Evolutionary conservation across 768 basidiomycete species (phyloP).

Genomic region (Rickenella mellea): DNA sequence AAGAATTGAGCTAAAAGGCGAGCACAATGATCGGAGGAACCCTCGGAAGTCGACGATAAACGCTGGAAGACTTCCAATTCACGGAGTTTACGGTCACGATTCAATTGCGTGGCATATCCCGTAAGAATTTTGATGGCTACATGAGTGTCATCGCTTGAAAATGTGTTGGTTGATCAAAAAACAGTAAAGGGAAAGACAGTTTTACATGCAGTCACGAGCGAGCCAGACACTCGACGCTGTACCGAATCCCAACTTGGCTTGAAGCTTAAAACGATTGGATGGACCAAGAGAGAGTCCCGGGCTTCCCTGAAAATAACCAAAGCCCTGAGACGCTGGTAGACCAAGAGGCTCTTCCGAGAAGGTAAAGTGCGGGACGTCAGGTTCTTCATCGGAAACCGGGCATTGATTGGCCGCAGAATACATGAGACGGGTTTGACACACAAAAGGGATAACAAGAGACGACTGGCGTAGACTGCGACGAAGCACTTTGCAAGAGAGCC

Average conservation of each 20-base stretch:
- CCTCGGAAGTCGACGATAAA: slow-evolving; percentile 24
- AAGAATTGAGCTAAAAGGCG: slow-evolving; percentile 38
- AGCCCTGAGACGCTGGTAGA: slow-evolving; percentile 11
- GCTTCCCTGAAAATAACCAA: slow-evolving; percentile 14
- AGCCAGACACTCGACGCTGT: slow-evolving; percentile 39
- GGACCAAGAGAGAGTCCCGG: slow-evolving; percentile 13
- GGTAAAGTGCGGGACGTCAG: slow-evolving; percentile 9
- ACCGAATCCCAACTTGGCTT: slow-evolving; percentile 49
- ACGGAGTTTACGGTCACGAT: slow-evolving; percentile 41
- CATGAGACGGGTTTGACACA: no score
- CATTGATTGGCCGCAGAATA: no score
- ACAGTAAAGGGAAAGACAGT: slow-evolving; percentile 5
- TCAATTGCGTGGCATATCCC: slow-evolving; percentile 37
- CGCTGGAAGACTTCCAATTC: slow-evolving; percentile 39
- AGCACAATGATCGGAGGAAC: slow-evolving; percentile 28
- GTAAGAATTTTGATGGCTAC: slow-evolving; percentile 42
- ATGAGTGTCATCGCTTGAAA: slow-evolving; percentile 31
- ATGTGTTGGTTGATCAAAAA: neutral
- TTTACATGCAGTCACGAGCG: slow-evolving; percentile 20
- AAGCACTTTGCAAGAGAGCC: no score
- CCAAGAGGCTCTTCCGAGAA: slow-evolving; percentile 15
- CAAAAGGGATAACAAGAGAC: no score
- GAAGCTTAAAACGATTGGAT: slow-evolving; percentile 28
- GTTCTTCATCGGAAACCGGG: no score
- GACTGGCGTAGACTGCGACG: no score